Conservation (phyloP, 352 stramenopile species). For the Pythium insidiosum region DNA sequence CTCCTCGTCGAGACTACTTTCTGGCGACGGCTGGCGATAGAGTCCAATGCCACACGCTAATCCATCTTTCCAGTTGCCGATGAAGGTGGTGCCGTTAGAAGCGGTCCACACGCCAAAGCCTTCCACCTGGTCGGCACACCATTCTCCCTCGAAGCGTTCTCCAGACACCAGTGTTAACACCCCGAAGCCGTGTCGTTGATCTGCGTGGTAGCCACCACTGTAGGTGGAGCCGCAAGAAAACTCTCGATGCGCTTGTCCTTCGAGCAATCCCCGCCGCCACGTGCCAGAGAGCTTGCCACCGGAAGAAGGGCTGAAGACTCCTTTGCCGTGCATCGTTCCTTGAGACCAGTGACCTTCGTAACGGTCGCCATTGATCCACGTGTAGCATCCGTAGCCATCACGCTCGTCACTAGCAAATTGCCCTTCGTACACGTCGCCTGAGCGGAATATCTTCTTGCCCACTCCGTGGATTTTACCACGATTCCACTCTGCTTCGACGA, state of each 20-base stretch:
- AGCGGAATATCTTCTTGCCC: slow-evolving; percentile 54
- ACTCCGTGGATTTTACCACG: slow-evolving; percentile 54
- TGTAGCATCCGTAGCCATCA: slow-evolving; percentile 57
- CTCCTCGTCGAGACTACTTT: slow-evolving; percentile 18
- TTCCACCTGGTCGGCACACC: slow-evolving; percentile 31
- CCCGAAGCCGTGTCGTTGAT: slow-evolving; percentile 41
- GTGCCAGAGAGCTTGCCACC: slow-evolving; percentile 32
- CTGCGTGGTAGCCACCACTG: slow-evolving; percentile 35
- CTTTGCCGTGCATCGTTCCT: slow-evolving; percentile 60
- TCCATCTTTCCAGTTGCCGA: slow-evolving; percentile 50
- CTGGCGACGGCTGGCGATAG: too few relatives aligned
- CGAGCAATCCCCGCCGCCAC: slow-evolving; percentile 37
- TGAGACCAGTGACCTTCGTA: slow-evolving; percentile 51
- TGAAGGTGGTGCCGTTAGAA: slow-evolving; percentile 29
- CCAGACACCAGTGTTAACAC: slow-evolving; percentile 44
- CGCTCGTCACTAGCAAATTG: slow-evolving; percentile 52
- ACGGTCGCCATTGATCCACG: slow-evolving; percentile 58
- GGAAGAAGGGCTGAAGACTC: slow-evolving; percentile 28
- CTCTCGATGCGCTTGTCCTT: slow-evolving; percentile 33
- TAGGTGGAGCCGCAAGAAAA: slow-evolving; percentile 57
- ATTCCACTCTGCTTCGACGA: slow-evolving; percentile 52
- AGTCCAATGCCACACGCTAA: slow-evolving; percentile 42
- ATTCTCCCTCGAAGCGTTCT: slow-evolving; percentile 66
- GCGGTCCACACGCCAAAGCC: slow-evolving; percentile 63
- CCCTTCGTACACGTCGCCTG: slow-evolving; percentile 62